Evolutionary conservation across 352 stramenopile genomes (phyloP), one percentile per base, ranked within the genome.

Genomic region (Phytophthora ohioensis): DNA sequence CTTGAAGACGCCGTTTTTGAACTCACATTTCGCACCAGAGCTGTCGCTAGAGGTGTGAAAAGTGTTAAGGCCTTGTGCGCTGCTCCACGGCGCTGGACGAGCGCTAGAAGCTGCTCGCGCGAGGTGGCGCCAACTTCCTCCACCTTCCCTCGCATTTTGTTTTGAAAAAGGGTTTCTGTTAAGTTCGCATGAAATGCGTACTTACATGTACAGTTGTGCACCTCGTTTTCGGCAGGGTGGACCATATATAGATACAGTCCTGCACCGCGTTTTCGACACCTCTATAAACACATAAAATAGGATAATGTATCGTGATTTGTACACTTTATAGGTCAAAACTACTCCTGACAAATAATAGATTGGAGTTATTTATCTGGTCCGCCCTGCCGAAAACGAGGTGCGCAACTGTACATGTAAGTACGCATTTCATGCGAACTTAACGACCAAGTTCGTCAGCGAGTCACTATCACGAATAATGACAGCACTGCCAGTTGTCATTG

Each of bases 61-160:
- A 42, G 35, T 34, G 34, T 36, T 1, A 81, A 41, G 10, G 63
- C 76, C 12, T 62, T 59, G 5, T 57, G 38, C 3, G 71, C 72
- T 27, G 35, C 12, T 21, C 67, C 52, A 2, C 31, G 67, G 21
- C 39, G 59, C 64, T 76, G 61, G 6, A 73, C 52, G 30, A 83
- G 72, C 57, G 57, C 54, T 57, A 83, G 61, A 38, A 83, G 67
- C 61, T 72, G 59, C n/a, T 74, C 65, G 5, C 56, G 57, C 51
- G 57, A 43, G 21, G 38, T 65, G 57, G 49, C 46, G 45, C 49
- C 66, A 64, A 43, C 57, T 21, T 34, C 46, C 4, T 62, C 46
- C 5, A 15, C 27, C n/a, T 70, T 71, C 48, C 42, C 34, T 53
- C 43, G 32, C 58, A 75, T 75, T 66, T 58, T 27, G 21, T 61